Evolutionary conservation across 306 rosid genomes (phyloP), one percentile per base, ranked within the genome.

Genomic region (Gleditsia sinensis): DNA sequence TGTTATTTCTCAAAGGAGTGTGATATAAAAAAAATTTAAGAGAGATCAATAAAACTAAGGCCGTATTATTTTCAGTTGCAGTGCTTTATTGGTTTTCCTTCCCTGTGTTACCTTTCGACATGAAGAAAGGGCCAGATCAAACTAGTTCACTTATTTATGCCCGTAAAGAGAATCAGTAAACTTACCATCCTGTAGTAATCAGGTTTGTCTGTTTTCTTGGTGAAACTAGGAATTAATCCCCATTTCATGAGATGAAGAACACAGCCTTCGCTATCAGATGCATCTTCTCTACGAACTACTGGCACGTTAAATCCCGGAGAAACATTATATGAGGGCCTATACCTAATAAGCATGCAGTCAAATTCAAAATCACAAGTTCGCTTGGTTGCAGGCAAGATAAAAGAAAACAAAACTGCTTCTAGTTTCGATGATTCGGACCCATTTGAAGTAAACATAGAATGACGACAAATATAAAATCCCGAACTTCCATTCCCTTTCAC

Each of bases 161-260:
- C 40, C 8, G 60, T 40, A 25, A 55, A 40, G 55, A 64, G 46
- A 49, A 13, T 23, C 2, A 19, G 9, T 57, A 50, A 75, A 76
- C 28, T 54, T 85, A 91, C 97, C 97, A 88, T 92, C 81, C 9
- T 90, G 79, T 79, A 94, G 83, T 85, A 86, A 84, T 94, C 93
- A 50, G 92, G 96, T 78, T 89, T 89, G 59, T 94, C 96, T 12
- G 84, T 76, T 79, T 90, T 94, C 81, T 90, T 90, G 11, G 96
- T 94, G 80, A 94, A 94, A 83, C 96, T 90, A 43, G 97, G 97
- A 84, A 91, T 74, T 46, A 90, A 83, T 21, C 98, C 96, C 98
- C 98, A 89, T 84, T 79, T 91, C 98, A 94, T 94, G 75, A 91
- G 86, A 28, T 89, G 88, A 43, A 94, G 79, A 62, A 86, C 90